Conservation (phyloP, 768 basidiomycete genomes). For the Leucocoprinus birnbaumii region DNA sequence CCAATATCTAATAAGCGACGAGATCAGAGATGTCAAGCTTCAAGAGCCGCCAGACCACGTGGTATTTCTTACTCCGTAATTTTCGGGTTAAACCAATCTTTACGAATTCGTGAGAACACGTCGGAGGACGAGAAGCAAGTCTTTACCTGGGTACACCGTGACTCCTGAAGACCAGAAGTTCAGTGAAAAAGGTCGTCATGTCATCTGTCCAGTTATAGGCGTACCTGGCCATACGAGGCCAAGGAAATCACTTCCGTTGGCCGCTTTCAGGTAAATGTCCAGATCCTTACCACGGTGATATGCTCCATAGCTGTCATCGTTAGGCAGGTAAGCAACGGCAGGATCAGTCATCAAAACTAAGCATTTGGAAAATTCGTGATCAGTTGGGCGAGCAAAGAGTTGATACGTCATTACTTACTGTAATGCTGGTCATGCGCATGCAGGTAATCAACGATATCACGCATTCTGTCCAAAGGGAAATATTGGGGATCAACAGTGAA, state of each 20-base stretch:
- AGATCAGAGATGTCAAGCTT: neutral
- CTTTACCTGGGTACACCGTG: constrained; percentile 10
- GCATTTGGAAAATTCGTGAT: neutral
- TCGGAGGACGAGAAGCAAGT: neutral
- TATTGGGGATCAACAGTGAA: constrained; percentile 70
- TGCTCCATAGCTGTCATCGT: constrained; percentile 41
- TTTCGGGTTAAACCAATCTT: constrained; percentile 61
- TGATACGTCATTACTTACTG: constrained; percentile 31
- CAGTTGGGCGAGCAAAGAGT: neutral
- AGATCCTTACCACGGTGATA: constrained; percentile 50
- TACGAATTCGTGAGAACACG: neutral
- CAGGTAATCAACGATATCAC: constrained; percentile 61
- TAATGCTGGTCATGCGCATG: constrained; percentile 59
- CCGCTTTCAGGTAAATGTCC: constrained; percentile 61
- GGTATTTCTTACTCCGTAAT: constrained; percentile 43
- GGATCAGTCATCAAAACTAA: constrained; percentile 75
- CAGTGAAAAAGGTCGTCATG: neutral
- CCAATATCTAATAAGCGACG: constrained; percentile 51
- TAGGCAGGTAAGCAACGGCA: constrained; percentile 52
- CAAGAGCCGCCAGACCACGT: neutral
- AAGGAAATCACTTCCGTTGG: constrained; percentile 54
- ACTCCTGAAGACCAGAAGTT: neutral
- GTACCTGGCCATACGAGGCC: constrained; percentile 66
- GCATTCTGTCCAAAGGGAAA: constrained; percentile 61
- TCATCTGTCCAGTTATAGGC: constrained; percentile 54